phyloP scores from a whole-genome alignment of 2,329 filamentous ascomycete species.

The Stachybotrys chlorohalonatus region DNA sequence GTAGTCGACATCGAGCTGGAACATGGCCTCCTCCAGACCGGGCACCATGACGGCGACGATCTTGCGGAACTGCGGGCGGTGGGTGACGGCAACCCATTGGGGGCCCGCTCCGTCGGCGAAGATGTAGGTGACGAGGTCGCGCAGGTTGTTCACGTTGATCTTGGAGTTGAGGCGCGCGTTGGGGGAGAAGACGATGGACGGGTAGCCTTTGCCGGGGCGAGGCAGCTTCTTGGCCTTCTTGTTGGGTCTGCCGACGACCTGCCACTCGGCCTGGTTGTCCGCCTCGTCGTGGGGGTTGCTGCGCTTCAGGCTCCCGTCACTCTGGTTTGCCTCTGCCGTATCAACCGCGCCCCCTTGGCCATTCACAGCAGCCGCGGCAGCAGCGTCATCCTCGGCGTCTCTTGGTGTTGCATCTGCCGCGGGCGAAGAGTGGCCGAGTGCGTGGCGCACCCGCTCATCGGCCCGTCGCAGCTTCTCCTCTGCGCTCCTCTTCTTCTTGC shows the following conservation, averaged over 20 bases:
- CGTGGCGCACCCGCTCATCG: neutral
- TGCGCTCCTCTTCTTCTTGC: neutral
- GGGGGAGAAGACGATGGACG: conserved; percentile 47
- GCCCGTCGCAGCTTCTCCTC: neutral
- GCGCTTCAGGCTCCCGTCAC: conserved; percentile 38
- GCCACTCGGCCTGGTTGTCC: conserved; percentile 38
- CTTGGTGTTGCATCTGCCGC: neutral
- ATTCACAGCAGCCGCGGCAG: neutral
- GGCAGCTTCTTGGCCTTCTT: conserved; percentile 57
- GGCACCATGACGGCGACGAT: conserved; percentile 89
- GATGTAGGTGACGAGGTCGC: conserved; percentile 56
- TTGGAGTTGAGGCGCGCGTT: conserved; percentile 50
- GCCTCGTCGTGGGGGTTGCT: conserved; percentile 35
- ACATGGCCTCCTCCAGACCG: conserved; percentile 84
- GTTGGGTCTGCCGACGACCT: conserved; percentile 41
- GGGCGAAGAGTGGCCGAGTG: neutral
- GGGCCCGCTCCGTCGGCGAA: conserved; percentile 57
- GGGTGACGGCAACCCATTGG: conserved; percentile 54
- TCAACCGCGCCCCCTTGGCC: neutral
- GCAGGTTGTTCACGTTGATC: conserved; percentile 53
- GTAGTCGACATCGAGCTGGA: conserved; percentile 52
- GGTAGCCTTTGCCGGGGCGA: conserved; percentile 47
- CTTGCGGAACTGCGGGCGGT: conserved; percentile 60
- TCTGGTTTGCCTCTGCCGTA: conserved; percentile 9
- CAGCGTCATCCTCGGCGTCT: conserved; percentile 6